Evolutionary conservation across 257 asterid genomes (phyloP).

Genomic region (Salvia splendens): DNA sequence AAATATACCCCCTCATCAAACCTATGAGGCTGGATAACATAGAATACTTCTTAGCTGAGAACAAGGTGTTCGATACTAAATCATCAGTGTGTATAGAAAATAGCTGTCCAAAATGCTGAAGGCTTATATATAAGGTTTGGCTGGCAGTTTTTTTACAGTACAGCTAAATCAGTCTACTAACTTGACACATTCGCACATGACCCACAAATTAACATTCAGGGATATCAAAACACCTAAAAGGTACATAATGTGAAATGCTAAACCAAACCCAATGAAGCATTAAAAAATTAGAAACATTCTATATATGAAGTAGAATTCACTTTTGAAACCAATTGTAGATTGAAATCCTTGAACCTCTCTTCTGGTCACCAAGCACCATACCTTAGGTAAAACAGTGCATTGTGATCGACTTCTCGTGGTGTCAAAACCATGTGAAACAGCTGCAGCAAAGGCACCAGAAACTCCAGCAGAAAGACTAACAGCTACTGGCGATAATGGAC

Average conservation of each 20-base stretch:
- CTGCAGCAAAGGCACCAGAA: conserved; percentile 97
- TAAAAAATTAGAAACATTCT: background rate
- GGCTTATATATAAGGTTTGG: conserved; percentile 1
- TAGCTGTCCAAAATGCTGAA: background rate
- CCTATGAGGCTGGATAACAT: too few relatives aligned
- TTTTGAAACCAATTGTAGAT: conserved; percentile 18
- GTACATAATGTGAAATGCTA: background rate
- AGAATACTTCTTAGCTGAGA: too few relatives aligned
- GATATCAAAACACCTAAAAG: conserved; percentile 1
- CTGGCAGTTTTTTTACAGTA: conserved; percentile 7
- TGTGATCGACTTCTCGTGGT: conserved; percentile 83
- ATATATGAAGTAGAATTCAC: conserved; percentile 11
- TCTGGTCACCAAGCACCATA: conserved; percentile 30
- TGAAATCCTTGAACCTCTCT: background rate
- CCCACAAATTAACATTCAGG: conserved; percentile 13
- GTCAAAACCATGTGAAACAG: conserved; percentile 91
- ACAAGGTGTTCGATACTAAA: too few relatives aligned
- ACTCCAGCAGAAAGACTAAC: conserved; percentile 88
- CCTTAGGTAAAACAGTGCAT: conserved; percentile 86
- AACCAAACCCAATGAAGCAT: background rate
- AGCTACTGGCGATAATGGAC: conserved; percentile 84
- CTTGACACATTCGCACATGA: background rate
- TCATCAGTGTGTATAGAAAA: conserved; percentile 1
- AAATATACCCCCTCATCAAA: too few relatives aligned
- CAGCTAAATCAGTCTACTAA: conserved; percentile 3